Evolutionary conservation across 1,284 basidiomycete species (phyloP), one percentile per base, ranked within the genome.

Genomic region (Ustilago trichophora): DNA sequence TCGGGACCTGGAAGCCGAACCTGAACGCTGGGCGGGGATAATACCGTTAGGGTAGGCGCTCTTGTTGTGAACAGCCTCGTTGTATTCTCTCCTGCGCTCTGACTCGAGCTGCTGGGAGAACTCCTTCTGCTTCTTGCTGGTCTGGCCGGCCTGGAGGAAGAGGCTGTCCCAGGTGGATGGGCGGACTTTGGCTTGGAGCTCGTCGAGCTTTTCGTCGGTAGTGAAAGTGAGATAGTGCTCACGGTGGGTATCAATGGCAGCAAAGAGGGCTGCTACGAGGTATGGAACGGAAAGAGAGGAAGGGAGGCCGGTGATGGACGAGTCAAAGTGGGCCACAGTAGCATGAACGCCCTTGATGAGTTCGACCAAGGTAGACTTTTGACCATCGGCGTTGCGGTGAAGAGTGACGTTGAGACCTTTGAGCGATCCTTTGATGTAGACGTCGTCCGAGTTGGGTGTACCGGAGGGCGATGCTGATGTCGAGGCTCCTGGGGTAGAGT

Each of bases 151-250:
- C 25, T 63, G 60, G 3, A 69, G 31, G 48, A 69, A 69, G 47
- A 63, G 40, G 24, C 51, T 56, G 51, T 69, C 66, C 66, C 66
- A 69, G 6, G 59, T 49, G 31, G 66, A 69, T 22, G 51, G 59
- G n/a, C 26, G 40, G 25, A 83, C 77, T 47, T 75, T 72, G 11
- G 83, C 84, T 13, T 83, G 85, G 31, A 84, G 83, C 35, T 84
- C 82, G 78, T 87, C 88, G 60, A 92, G 82, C 80, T 89, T 91
- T 80, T 91, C 85, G 54, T 92, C 90, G 9, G 90, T 89, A 3
- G 87, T 85, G 60, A 85, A 83, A 27, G 90, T 85, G n/a, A 83
- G 45, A 35, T 58, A 55, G 51, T 63, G 59, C 25, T 69, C 66
- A n/a, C 59, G 57, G 36, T 69, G 66, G 35, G 48, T 58, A 19